Conservation (phyloP, 1,139 yeast species). For the Taphrina communis region DNA sequence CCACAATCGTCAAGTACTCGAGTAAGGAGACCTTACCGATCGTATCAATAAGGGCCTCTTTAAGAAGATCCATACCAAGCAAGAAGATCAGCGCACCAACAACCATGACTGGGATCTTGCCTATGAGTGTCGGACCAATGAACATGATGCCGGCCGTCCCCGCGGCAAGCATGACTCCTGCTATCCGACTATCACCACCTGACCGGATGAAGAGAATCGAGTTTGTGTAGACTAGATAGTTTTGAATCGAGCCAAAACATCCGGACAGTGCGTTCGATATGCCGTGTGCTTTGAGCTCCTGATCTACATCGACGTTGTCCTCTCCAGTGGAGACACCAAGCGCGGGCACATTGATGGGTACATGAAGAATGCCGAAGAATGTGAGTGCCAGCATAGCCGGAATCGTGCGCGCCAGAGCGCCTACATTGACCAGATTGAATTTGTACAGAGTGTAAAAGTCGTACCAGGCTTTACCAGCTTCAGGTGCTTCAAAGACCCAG, state of each 20-base stretch:
- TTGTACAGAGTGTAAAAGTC: constrained; percentile 74
- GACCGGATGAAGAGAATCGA: constrained; percentile 88
- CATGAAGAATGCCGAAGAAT: constrained; percentile 92
- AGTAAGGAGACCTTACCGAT: constrained; percentile 73
- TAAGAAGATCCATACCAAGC: constrained; percentile 84
- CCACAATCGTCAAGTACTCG: constrained; percentile 81
- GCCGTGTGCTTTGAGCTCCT: constrained; percentile 94
- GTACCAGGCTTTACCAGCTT: constrained; percentile 82
- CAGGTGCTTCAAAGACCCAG: constrained; percentile 78
- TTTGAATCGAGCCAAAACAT: constrained; percentile 73
- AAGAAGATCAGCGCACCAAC: constrained; percentile 91
- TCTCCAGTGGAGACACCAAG: constrained; percentile 87
- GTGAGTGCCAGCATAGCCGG: constrained; percentile 97
- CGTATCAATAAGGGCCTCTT: constrained; percentile 86
- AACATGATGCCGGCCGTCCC: constrained; percentile 83
- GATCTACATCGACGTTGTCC: constrained; percentile 80
- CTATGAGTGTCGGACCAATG: constrained; percentile 90
- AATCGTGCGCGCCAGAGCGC: constrained; percentile 66
- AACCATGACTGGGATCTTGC: constrained; percentile 91
- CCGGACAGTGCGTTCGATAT: constrained; percentile 90
- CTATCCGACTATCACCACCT: constrained; percentile 87
- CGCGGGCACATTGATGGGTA: constrained; percentile 97
- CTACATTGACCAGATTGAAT: constrained; percentile 74
- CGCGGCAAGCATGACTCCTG: constrained; percentile 83
- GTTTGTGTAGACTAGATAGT: constrained; percentile 92